Evolutionary conservation across 257 asterid species (phyloP), one percentile per base, ranked within the genome.

Genomic region (Petunia secreta): DNA sequence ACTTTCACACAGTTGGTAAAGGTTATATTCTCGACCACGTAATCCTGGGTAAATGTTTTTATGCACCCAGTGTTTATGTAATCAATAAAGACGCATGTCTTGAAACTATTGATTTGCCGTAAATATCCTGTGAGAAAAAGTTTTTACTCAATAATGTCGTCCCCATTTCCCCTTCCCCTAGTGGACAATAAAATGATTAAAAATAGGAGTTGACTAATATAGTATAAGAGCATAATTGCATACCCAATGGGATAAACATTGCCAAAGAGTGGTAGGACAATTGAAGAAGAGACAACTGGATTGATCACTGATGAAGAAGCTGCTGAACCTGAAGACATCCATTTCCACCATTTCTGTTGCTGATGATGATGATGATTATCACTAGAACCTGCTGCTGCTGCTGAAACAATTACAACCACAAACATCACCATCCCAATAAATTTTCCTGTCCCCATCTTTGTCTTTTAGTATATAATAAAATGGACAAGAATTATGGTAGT

Each of bases 201-300:
- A 25, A 25, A 25, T 25, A 25, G 25, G 25, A 25, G 25, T 3
- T 57, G n/a, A 53, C 10, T 10, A 53, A 53, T 53, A 53, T 53
- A 11, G 34, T 25, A 55, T 8, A 15, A 15, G 8, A 55, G 62
- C 62, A 10, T 38, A 8, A 69, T 53, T 52, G 55, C 86, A 39
- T 95, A 93, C 99, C 99, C 98, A 78, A 90, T 81, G 44, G 99
- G 99, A 83, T 91, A 94, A 83, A 96, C 95, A 85, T 96, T 91
- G 54, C 99, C 99, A 75, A 89, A 91, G 11, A 94, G 89, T 55
- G 95, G 95, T 79, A 94, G 89, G 10, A 89, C 82, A 79, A 91
- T 83, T 39, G 98, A 91, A 60, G 96, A 86, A 6, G 88, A 87
- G 63, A 78, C 73, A 66, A 77, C 63, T 81, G 79, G 88, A 62